Evolutionary conservation across 345 rosid genomes (phyloP).

Genomic region (Brassica cretica): DNA sequence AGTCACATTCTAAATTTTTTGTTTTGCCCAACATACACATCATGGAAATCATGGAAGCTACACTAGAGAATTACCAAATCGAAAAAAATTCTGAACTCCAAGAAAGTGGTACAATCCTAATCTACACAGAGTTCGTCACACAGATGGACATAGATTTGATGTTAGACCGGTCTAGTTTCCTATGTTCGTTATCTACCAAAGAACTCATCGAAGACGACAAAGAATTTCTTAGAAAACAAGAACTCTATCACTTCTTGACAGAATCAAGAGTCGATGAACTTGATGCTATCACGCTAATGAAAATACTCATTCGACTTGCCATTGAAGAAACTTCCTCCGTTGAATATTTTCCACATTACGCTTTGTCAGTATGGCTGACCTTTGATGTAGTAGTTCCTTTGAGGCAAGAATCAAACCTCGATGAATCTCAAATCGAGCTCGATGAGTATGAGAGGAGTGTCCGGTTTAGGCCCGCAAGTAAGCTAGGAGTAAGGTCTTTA

Average conservation of each 20-base stretch:
- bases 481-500: slow-evolving; percentile 7
- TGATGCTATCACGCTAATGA: background rate
- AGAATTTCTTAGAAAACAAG: background rate
- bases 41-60: slow-evolving; percentile 1
- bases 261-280: background rate
- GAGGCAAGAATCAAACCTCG: background rate
- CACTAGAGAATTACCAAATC: background rate
- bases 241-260: slow-evolving; percentile 8
- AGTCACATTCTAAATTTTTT: background rate
- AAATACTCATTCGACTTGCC: background rate
- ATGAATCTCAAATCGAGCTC: background rate
- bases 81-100: background rate
- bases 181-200: background rate
- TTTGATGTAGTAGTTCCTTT: background rate
- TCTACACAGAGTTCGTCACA: background rate
- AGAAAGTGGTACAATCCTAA: background rate
- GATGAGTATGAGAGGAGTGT: background rate
- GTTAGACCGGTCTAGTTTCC: background rate
- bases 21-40: background rate
- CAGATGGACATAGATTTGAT: background rate
- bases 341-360: background rate
- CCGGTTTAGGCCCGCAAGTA: background rate
- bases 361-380: slow-evolving; percentile 12
- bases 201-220: slow-evolving; percentile 4
- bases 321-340: background rate